phyloP scores from a whole-genome alignment of 805 yeast genomes.

The Metschnikowia shivogae region DNA sequence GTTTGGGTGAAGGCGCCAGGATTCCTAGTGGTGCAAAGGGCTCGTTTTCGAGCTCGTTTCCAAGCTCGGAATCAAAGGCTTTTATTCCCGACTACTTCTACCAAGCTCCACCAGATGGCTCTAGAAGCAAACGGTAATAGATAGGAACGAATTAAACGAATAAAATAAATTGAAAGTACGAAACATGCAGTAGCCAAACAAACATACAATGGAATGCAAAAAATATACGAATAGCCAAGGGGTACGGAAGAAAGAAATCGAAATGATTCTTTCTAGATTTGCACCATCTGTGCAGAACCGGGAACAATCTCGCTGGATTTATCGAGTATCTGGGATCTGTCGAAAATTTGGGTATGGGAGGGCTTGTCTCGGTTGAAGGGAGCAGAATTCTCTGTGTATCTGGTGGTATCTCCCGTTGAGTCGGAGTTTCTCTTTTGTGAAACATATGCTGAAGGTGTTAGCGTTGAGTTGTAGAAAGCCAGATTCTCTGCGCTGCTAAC shows the following conservation, averaged over 20 bases:
- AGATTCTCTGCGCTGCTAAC: not conserved
- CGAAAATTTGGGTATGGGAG: no score
- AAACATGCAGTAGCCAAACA: not conserved
- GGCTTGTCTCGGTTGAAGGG: not conserved
- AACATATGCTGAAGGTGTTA: not conserved
- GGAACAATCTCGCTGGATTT: no score
- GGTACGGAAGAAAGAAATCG: no score
- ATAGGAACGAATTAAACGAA: not conserved
- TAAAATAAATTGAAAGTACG: not conserved
- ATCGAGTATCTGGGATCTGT: no score
- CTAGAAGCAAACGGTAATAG: slow-evolving; percentile 24
- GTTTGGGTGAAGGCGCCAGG: slow-evolving; percentile 6
- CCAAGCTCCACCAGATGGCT: slow-evolving; percentile 14
- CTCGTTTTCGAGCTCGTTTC: slow-evolving; percentile 7
- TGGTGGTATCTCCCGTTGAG: not conserved
- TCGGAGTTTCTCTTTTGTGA: not conserved
- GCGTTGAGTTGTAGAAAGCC: not conserved
- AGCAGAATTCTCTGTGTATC: not conserved
- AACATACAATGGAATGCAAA: not conserved
- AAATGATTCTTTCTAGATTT: no score
- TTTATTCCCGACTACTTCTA: slow-evolving; percentile 18
- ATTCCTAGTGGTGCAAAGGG: slow-evolving; percentile 5
- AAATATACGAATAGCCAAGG: no score
- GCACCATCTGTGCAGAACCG: no score
- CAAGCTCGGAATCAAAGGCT: slow-evolving; percentile 18